A percentile compares a stretch with the other conserved stretches of the same genome.
Evolutionary conservation across 2,329 filamentous ascomycete genomes (phyloP).

Genomic region (Lecanosticta acicola): DNA sequence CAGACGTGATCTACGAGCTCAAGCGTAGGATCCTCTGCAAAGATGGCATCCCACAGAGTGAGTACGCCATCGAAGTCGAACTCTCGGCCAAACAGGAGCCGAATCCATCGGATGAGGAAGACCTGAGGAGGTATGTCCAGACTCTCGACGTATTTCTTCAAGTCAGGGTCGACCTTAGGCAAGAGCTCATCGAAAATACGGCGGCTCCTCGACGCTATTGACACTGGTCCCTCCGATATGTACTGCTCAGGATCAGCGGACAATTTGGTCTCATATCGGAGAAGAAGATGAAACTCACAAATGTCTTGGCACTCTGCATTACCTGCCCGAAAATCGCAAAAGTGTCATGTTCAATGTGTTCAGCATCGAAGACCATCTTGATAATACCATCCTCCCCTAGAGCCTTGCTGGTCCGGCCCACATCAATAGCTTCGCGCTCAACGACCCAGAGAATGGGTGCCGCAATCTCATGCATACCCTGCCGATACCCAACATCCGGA

Average conservation of each 20-base stretch:
- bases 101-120: slow-evolving; percentile 95
- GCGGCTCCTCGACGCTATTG: slow-evolving; percentile 77
- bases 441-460: slow-evolving; percentile 84
- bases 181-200: slow-evolving; percentile 81
- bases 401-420: slow-evolving; percentile 27
- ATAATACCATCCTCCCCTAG: slow-evolving; percentile 29
- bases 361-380: slow-evolving; percentile 55
- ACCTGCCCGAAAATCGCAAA: slow-evolving; percentile 79
- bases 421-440: slow-evolving; percentile 70
- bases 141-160: slow-evolving; percentile 71
- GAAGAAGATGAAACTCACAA: slow-evolving; percentile 39
- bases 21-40: slow-evolving; percentile 75
- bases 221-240: slow-evolving; percentile 46
- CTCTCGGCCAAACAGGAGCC: slow-evolving; percentile 86
- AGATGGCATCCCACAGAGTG: slow-evolving; percentile 82
- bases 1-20: slow-evolving; percentile 86
- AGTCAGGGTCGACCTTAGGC: slow-evolving; percentile 71
- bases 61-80: slow-evolving; percentile 84
- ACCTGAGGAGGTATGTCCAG: slow-evolving; percentile 94
- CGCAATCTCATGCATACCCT: slow-evolving; percentile 96
- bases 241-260: slow-evolving; percentile 26
- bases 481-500: slow-evolving; percentile 81
- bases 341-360: slow-evolving; percentile 81
- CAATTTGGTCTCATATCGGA: slow-evolving; percentile 37
- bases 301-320: slow-evolving; percentile 74